Evolutionary conservation across 345 rosid genomes (phyloP).

Genomic region (Gossypioides kirkii): DNA sequence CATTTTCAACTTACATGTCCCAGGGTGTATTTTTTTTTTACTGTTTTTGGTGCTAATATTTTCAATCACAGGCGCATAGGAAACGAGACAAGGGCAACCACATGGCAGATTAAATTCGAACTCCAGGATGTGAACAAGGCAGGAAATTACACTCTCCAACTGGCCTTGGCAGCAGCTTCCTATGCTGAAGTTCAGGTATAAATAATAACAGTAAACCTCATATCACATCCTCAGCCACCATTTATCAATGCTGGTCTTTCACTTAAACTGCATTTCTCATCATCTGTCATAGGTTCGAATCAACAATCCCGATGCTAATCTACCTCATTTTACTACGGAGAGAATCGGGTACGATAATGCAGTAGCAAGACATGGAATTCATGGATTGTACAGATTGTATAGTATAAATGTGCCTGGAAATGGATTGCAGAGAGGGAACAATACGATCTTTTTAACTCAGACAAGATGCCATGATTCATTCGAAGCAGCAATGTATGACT

Average conservation of each 20-base stretch:
- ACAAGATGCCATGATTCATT: conserved; percentile 35
- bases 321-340: conserved; percentile 47
- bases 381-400: conserved; percentile 66
- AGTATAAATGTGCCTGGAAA: conserved; percentile 37
- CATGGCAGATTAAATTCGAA: conserved; percentile 61
- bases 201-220: not conserved
- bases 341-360: conserved; percentile 68
- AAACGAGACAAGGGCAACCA: conserved; percentile 38
- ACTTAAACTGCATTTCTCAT: not conserved
- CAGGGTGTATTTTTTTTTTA: not conserved
- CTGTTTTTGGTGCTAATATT: not conserved
- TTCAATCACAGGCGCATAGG: conserved; percentile 31
- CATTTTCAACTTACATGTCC: not conserved
- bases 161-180: conserved; percentile 70
- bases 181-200: conserved; percentile 44
- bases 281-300: conserved; percentile 41
- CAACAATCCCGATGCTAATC: conserved; percentile 25
- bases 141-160: conserved; percentile 51
- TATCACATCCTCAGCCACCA: not conserved
- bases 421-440: conserved; percentile 37
- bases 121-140: conserved; percentile 22
- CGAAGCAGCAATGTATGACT: conserved; percentile 77
- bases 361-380: conserved; percentile 82
- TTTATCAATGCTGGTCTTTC: not conserved
- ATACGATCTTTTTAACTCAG: conserved; percentile 59